These are phyloP conservation scores for Lathyrus oleraceus DNA, from an alignment of 306 rosid species.

Conservation along the genomic window DNA sequence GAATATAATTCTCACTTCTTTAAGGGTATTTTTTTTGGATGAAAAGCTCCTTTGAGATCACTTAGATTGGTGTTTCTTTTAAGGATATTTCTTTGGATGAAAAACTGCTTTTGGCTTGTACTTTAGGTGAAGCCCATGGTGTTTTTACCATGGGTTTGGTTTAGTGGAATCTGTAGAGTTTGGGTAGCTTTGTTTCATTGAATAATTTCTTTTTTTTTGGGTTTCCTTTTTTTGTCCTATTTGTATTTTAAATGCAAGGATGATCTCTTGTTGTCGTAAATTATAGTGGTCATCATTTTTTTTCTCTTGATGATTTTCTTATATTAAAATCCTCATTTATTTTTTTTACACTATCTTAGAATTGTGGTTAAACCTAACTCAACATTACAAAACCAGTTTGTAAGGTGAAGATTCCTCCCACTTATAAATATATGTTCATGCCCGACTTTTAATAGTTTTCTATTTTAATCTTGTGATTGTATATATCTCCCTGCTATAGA, in stretches of 20 bases:
- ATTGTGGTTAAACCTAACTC: too few relatives aligned
- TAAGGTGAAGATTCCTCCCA: too few relatives aligned
- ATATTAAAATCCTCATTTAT: conserved; percentile 5
- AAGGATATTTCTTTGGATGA: conserved; percentile 6
- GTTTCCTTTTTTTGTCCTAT: background rate
- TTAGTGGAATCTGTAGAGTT: background rate
- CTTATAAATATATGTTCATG: too few relatives aligned
- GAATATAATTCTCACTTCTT: conserved; percentile 11
- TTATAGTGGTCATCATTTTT: background rate
- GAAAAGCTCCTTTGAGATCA: background rate
- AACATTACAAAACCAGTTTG: too few relatives aligned
- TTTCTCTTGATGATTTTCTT: background rate
- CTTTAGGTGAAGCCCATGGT: background rate
- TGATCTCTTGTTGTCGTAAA: background rate
- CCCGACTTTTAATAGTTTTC: background rate
- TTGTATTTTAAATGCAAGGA: background rate
- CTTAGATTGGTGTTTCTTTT: conserved; percentile 2
- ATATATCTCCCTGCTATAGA: background rate
- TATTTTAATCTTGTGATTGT: conserved; percentile 5
- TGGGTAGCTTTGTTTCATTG: background rate
- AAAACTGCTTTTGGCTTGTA: background rate
- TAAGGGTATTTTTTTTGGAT: background rate
- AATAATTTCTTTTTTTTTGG: background rate
- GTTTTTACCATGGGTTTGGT: conserved; percentile 19
- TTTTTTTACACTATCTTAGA: background rate